These are phyloP conservation scores for Candida methanosorbosa DNA, from an alignment of 805 yeast genomes.

Conservation along the genomic window DNA sequence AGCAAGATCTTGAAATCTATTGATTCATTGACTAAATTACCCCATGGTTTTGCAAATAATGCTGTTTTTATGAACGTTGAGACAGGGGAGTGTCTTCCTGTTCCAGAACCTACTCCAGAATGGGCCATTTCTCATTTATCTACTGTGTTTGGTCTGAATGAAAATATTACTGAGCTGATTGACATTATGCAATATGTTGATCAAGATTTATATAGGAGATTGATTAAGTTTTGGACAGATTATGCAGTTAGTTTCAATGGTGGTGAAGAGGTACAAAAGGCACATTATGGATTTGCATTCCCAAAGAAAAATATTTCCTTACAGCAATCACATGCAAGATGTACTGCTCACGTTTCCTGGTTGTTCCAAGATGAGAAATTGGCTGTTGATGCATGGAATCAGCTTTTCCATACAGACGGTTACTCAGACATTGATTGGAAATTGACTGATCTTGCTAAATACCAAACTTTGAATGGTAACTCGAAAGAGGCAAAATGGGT, in stretches of 20 bases:
- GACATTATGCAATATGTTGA: constrained; percentile 2
- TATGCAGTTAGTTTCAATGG: constrained; percentile 4
- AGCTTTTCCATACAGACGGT: constrained; percentile 5
- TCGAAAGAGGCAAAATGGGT: constrained; percentile 1
- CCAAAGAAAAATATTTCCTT: constrained; percentile 2
- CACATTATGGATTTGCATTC: constrained; percentile 3
- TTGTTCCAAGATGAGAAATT: constrained; percentile 1
- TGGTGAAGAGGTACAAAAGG: background rate
- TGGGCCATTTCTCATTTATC: constrained; percentile 8
- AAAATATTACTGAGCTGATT: constrained; percentile 4
- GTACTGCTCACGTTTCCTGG: constrained; percentile 5
- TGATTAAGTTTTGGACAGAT: constrained; percentile 7
- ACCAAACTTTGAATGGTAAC: constrained; percentile 1
- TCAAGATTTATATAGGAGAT: background rate
- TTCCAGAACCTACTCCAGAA: constrained; percentile 6
- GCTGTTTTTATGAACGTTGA: constrained; percentile 3
- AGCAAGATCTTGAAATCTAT: constrained; percentile 1
- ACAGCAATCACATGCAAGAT: constrained; percentile 7
- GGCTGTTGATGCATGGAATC: constrained; percentile 4
- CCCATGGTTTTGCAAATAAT: constrained; percentile 5
- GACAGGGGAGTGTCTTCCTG: constrained; percentile 4
- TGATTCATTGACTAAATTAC: background rate
- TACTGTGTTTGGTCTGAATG: constrained; percentile 5
- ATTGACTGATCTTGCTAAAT: background rate
- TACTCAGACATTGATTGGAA: constrained; percentile 2